Evolutionary conservation across 1,284 basidiomycete species (phyloP).

Genomic region (Pterula multifida): DNA sequence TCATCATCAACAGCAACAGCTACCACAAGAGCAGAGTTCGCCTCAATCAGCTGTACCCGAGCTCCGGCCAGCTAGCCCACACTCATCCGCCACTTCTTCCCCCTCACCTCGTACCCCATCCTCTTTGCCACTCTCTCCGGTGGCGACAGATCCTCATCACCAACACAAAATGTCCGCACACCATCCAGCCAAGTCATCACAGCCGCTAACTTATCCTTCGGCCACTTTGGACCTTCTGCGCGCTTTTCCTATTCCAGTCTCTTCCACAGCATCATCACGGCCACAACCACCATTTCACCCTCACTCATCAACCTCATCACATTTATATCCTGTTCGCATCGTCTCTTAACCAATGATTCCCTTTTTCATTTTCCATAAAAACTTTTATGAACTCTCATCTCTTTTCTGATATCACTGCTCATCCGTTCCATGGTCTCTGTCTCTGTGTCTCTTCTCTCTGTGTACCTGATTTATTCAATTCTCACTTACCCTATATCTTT

Average conservation of each 20-base stretch:
- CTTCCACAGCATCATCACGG: not conserved
- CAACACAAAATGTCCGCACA: not conserved
- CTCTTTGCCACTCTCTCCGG: not conserved
- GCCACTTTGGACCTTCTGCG: not conserved
- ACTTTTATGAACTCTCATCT: not conserved
- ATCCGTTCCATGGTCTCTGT: not conserved
- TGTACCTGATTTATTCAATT: not conserved
- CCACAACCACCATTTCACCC: not conserved
- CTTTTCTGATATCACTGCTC: not conserved
- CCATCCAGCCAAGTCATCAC: not conserved
- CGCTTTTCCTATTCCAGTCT: not conserved
- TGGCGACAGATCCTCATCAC: not conserved
- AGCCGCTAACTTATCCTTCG: not conserved
- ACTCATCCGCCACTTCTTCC: constrained; percentile 20
- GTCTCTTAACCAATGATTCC: not conserved
- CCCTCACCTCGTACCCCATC: constrained; percentile 10
- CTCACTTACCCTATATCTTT: not conserved
- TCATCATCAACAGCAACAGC: constrained; percentile 14
- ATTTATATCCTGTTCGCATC: not conserved
- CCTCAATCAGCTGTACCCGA: constrained; percentile 17
- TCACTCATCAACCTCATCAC: not conserved
- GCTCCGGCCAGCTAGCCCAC: constrained; percentile 23
- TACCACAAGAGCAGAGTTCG: constrained; percentile 11
- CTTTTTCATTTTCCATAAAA: not conserved
- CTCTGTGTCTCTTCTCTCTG: no score